phyloP scores from a whole-genome alignment of 2,329 filamentous ascomycete genomes.

The Aaosphaeria arxii region DNA sequence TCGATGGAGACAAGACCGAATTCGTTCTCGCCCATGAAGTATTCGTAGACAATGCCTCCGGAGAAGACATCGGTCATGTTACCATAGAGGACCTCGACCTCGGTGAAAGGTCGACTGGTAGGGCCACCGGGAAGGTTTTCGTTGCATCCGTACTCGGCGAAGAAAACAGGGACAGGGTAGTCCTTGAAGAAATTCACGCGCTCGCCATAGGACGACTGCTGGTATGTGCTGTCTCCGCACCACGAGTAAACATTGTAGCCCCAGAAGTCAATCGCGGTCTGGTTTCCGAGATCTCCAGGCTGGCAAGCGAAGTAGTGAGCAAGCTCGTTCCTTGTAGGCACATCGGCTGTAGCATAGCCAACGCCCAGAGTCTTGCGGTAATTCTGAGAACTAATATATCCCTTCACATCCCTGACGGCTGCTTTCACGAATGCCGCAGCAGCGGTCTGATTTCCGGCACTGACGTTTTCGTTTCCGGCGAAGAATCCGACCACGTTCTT shows the following conservation, averaged over 20 bases:
- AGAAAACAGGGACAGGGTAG: conserved; percentile 94
- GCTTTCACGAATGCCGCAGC: conserved; percentile 96
- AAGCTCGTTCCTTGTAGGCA: conserved; percentile 76
- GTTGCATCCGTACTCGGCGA: conserved; percentile 98
- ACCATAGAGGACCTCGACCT: conserved; percentile 78
- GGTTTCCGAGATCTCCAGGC: conserved; percentile 34
- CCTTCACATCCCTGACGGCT: conserved; percentile 91
- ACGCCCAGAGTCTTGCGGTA: conserved; percentile 75
- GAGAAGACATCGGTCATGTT: conserved; percentile 87
- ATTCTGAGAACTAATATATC: conserved; percentile 75
- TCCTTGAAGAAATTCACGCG: conserved; percentile 81
- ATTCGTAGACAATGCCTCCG: conserved; percentile 98
- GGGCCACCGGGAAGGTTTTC: conserved; percentile 30
- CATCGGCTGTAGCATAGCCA: conserved; percentile 94
- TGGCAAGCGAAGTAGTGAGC: conserved; percentile 96
- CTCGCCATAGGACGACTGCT: conserved; percentile 72
- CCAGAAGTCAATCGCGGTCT: conserved; percentile 85
- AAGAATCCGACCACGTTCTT: conserved; percentile 96
- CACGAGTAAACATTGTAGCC: conserved; percentile 99
- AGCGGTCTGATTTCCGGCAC: conserved; percentile 79
- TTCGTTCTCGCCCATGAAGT: conserved; percentile 86
- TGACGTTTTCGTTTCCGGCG: conserved; percentile 95
- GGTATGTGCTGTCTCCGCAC: conserved; percentile 82
- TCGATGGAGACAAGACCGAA: conserved; percentile 72
- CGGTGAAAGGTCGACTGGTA: conserved; percentile 73